Evolutionary conservation across 768 basidiomycete species (phyloP).

Genomic region (Psilocybe cubensis): DNA sequence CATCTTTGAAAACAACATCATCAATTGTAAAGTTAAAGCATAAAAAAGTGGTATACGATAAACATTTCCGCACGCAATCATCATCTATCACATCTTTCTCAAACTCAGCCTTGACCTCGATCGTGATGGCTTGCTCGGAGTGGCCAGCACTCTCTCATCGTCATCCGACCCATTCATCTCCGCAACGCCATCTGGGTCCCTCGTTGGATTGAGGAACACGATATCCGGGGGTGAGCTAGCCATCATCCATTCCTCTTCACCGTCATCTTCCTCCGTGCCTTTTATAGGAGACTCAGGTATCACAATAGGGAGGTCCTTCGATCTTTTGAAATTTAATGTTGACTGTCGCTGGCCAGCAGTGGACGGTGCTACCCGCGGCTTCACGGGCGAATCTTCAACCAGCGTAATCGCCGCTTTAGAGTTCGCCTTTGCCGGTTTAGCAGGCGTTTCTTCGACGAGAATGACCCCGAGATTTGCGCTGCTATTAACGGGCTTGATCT

Average conservation of each 20-base stretch:
- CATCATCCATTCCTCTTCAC: slow-evolving; percentile 44
- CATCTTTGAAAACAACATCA: no score
- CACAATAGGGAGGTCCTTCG: neutral
- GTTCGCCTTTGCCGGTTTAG: no score
- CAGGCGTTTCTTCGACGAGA: slow-evolving; percentile 62
- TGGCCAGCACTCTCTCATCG: slow-evolving; percentile 13
- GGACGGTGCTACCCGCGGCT: slow-evolving; percentile 21
- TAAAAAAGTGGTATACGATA: no score
- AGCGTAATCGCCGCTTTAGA: no score
- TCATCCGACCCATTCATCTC: slow-evolving; percentile 10
- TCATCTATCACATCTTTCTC: no score
- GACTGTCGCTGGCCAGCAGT: slow-evolving; percentile 5
- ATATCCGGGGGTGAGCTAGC: slow-evolving; percentile 50
- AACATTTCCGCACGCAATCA: no score
- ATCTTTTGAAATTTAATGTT: neutral
- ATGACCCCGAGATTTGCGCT: slow-evolving; percentile 40
- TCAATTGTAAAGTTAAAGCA: no score
- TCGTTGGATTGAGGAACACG: slow-evolving; percentile 31
- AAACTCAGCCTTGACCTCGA: neutral
- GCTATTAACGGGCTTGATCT: slow-evolving; percentile 17
- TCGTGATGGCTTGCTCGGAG: slow-evolving; percentile 25
- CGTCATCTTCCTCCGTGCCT: slow-evolving; percentile 29
- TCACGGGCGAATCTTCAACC: slow-evolving; percentile 58
- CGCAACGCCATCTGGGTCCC: neutral
- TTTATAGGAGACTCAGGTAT: neutral